phyloP scores from a whole-genome alignment of 176 grass and related monocot species.

The Puccinellia tenuiflora region DNA sequence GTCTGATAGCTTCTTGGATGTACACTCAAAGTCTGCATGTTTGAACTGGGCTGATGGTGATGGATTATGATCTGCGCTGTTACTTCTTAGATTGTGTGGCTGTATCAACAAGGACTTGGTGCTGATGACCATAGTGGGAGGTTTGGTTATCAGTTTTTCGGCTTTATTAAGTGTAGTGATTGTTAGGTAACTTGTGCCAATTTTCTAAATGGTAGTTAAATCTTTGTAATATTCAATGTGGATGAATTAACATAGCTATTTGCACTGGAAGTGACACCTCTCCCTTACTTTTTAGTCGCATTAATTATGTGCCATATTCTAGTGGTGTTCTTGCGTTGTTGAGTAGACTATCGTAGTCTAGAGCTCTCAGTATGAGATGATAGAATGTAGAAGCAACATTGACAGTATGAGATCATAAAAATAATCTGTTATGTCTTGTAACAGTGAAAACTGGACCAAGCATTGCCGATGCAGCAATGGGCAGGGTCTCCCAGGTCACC shows the following conservation, averaged over 20 bases:
- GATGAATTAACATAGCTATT: background rate
- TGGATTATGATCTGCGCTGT: background rate
- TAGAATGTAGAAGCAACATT: background rate
- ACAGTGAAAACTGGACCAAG: slow-evolving; percentile 99
- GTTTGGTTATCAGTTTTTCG: background rate
- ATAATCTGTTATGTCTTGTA: slow-evolving; percentile 3
- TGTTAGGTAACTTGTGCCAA: background rate
- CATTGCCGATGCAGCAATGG: slow-evolving; percentile 92
- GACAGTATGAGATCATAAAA: slow-evolving; percentile 18
- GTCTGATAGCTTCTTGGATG: background rate
- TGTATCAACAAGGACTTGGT: background rate
- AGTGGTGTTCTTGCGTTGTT: background rate
- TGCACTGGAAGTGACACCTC: background rate
- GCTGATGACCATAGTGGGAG: background rate
- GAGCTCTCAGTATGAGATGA: background rate
- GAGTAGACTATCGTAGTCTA: background rate
- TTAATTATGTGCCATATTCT: background rate
- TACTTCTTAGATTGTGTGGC: background rate
- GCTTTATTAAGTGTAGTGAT: background rate
- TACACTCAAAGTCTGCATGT: background rate
- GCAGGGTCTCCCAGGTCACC: slow-evolving; percentile 79
- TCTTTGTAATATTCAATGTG: background rate
- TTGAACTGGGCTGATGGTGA: background rate
- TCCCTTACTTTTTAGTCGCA: background rate
- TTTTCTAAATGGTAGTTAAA: background rate